These are phyloP conservation scores for Ogataea chonburiensis DNA, from an alignment of 805 yeast species.

Conservation along the genomic window DNA sequence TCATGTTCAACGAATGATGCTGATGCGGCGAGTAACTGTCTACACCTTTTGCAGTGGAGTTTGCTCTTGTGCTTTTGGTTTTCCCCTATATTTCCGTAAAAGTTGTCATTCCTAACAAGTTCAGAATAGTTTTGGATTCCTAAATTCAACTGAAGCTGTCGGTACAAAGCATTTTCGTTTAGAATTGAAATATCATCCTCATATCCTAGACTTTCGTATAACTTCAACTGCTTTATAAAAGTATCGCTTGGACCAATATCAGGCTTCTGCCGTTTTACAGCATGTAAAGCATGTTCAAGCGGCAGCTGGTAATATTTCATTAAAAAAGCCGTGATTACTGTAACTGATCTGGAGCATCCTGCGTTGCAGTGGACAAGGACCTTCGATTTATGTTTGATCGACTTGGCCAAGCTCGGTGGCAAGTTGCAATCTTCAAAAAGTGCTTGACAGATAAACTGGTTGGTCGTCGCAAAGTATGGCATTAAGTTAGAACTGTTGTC, in stretches of 20 bases:
- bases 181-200: conserved; percentile 37
- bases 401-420: conserved; percentile 19
- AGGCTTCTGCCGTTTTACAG: conserved; percentile 63
- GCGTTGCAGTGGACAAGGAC: conserved; percentile 53
- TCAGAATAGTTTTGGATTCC: conserved; percentile 25
- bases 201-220: conserved; percentile 49
- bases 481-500: conserved; percentile 65
- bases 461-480: conserved; percentile 57
- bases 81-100: conserved; percentile 12
- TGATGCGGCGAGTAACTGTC: conserved; percentile 65
- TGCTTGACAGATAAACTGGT: conserved; percentile 65
- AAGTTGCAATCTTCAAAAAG: conserved; percentile 44
- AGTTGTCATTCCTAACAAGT: conserved; percentile 17
- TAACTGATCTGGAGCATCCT: conserved; percentile 49
- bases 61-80: conserved; percentile 8
- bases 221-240: conserved; percentile 67
- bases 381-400: conserved; percentile 41
- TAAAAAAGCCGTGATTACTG: conserved; percentile 46
- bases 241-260: conserved; percentile 69
- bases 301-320: conserved; percentile 55
- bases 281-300: conserved; percentile 65
- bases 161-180: conserved; percentile 33
- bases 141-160: conserved; percentile 39
- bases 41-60: conserved; percentile 80
- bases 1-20: conserved; percentile 61